A percentile compares a stretch with the other conserved stretches of the same genome.
Evolutionary conservation across 148 eudicot species (phyloP).

Genomic region (Cornus suecica): DNA sequence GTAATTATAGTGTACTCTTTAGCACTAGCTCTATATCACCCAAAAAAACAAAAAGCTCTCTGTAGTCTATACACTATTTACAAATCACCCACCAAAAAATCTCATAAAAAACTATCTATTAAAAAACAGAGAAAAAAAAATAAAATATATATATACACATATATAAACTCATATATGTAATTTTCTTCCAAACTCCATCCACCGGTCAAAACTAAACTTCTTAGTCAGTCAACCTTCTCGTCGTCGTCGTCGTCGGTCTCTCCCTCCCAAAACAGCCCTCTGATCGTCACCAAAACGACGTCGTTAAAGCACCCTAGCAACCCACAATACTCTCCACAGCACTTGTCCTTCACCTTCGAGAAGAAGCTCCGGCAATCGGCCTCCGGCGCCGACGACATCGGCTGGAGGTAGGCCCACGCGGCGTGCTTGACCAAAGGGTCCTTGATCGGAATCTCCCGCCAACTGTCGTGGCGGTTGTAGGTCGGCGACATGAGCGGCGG

Average conservation of each 20-base stretch:
- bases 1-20: too few relatives aligned
- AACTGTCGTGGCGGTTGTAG: constrained; percentile 21
- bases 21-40: too few relatives aligned
- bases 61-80: not conserved
- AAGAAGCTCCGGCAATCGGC: not conserved
- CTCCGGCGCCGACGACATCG: constrained; percentile 19
- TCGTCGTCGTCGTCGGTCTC: not conserved
- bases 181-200: not conserved
- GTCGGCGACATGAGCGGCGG: constrained; percentile 9
- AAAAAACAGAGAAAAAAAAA: not conserved
- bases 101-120: not conserved
- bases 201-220: constrained; percentile 17
- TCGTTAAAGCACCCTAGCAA: constrained; percentile 22
- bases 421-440: constrained; percentile 43
- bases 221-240: not conserved
- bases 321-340: constrained; percentile 17
- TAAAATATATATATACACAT: not conserved
- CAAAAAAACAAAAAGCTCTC: too few relatives aligned
- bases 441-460: constrained; percentile 40
- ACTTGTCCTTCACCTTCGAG: constrained; percentile 18
- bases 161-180: not conserved
- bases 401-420: constrained; percentile 47
- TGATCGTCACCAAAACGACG: constrained; percentile 5
- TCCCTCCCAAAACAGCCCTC: not conserved
- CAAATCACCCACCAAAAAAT: not conserved